phyloP scores from a whole-genome alignment of 2,329 filamentous ascomycete species.

The Trichoderma aggressivum region DNA sequence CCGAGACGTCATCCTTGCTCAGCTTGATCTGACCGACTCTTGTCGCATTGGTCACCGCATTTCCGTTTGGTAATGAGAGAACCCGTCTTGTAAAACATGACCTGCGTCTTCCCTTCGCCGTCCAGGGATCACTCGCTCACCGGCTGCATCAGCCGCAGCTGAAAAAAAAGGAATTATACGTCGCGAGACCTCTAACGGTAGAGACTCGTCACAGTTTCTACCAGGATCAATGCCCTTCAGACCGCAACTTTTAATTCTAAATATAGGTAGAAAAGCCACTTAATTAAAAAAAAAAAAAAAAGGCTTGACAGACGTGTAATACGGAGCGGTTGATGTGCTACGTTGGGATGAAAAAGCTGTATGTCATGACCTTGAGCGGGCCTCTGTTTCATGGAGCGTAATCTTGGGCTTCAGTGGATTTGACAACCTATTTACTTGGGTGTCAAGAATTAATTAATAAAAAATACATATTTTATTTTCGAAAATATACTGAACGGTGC shows the following conservation, averaged over 20 bases:
- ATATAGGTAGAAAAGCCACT: not conserved
- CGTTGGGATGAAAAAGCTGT: not conserved
- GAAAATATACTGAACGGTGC: not conserved
- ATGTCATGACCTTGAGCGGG: not conserved
- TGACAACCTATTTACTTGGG: not conserved
- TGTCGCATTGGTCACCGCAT: not conserved
- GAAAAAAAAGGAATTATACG: not conserved
- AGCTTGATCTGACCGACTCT: conserved; percentile 1
- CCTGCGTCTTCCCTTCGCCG: not conserved
- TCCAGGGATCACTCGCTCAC: not conserved
- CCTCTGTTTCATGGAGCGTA: not conserved
- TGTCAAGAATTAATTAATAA: not conserved
- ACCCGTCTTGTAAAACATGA: not conserved
- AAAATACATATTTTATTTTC: not conserved
- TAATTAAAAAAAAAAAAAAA: not conserved
- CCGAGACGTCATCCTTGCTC: not conserved
- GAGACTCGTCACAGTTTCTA: not conserved
- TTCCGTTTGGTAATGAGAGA: not conserved
- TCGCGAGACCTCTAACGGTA: not conserved
- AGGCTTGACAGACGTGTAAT: not conserved
- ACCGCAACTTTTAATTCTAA: not conserved
- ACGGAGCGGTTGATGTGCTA: not conserved
- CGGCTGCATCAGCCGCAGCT: conserved; percentile 11
- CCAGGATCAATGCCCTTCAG: not conserved
- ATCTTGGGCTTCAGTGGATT: not conserved